A percentile compares a stretch with the other conserved stretches of the same genome.
Evolutionary conservation across 257 asterid species (phyloP).

Genomic region (Penstemon newberryi): DNA sequence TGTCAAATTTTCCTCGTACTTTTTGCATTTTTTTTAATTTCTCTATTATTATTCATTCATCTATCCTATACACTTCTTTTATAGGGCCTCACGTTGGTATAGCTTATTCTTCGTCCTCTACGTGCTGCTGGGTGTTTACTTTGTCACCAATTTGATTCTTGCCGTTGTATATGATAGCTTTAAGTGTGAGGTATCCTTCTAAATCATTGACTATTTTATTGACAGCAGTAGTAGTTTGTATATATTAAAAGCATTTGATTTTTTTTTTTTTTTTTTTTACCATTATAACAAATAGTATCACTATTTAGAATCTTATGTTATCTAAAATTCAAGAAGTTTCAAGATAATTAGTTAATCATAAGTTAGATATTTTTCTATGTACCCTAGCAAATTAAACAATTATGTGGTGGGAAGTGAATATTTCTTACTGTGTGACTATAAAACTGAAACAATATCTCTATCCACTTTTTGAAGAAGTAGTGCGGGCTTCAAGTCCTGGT

Average conservation of each 20-base stretch:
- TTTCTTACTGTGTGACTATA: conserved; percentile 13
- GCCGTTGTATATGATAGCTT: conserved; percentile 99
- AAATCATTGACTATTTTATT: conserved; percentile 4
- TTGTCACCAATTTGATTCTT: conserved; percentile 95
- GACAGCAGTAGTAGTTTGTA: conserved; percentile 16
- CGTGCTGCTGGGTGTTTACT: conserved; percentile 93
- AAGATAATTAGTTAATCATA: background rate
- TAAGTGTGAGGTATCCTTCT: conserved; percentile 74
- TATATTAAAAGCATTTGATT: conserved; percentile 18
- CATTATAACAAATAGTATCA: conserved; percentile 1
- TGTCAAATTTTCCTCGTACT: background rate
- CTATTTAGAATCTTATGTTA: background rate
- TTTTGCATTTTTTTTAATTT: conserved; percentile 10
- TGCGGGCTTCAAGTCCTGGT: conserved; percentile 12
- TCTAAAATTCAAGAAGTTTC: background rate
- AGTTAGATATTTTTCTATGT: conserved; percentile 7
- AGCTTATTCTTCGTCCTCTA: conserved; percentile 80
- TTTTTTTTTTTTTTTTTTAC: conserved; percentile 3
- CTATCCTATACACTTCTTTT: conserved; percentile 32
- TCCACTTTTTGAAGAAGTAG: background rate
- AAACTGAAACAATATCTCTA: background rate
- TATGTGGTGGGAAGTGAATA: conserved; percentile 6
- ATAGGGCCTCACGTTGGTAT: conserved; percentile 89
- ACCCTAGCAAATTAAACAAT: background rate
- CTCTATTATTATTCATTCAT: conserved; percentile 26